Base-by-base conservation (phyloP, 1,139 yeast species). In the Dujonia santamariae region DNA sequence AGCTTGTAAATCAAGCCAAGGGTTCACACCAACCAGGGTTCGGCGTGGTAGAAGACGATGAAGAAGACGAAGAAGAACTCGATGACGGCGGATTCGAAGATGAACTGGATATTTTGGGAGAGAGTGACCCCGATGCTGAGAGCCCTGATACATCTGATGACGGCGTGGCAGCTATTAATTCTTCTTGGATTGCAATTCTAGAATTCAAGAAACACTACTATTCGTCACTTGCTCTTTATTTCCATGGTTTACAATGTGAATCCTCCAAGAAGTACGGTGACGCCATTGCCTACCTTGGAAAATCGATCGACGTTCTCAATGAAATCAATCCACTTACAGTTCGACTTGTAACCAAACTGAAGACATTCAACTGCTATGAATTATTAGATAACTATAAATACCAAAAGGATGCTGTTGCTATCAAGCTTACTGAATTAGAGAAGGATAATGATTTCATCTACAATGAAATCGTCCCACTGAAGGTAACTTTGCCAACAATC, bases 381-480 rank as follows among this genome's bases (percentile, higher is more conserved):
- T 45, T 68, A 25, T 53, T 67, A 37, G 75, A 71, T 37, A 62
- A 64, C 36, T 59, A 58, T 44, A 71, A 72, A 40, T 64, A 58
- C 37, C 77, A 71, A 37, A 57, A 61, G 30, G 76, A 71, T 41
- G 62, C 72, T 0, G 57, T 73, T 35, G 57, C 59, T 19, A 65
- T 68, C 27, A 74, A 75, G 32, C 51, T 78, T 29, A 54, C 55
- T 3, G 69, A 72, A 7, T 54, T 85, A 42, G 78, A 72, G 23
- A 86, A 85, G 47, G 97, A 92, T 51, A 92, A 92, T 51, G 97
- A 92, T 52, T 81, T 80, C 50, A 86, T 92, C 30, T 92, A 85
- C 50, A 95, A 92, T 54, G 90, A 83, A 19, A 53, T 71, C 2
- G 65, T 90, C 11, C 95, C 95, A 1, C 69, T 77, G 12, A 63